Percentiles rank a stretch among this genome's conserved stretches.
These are phyloP conservation scores for Scheffersomyces cryptocercus DNA, from an alignment of 1,139 yeast species.

Conservation along the genomic window DNA sequence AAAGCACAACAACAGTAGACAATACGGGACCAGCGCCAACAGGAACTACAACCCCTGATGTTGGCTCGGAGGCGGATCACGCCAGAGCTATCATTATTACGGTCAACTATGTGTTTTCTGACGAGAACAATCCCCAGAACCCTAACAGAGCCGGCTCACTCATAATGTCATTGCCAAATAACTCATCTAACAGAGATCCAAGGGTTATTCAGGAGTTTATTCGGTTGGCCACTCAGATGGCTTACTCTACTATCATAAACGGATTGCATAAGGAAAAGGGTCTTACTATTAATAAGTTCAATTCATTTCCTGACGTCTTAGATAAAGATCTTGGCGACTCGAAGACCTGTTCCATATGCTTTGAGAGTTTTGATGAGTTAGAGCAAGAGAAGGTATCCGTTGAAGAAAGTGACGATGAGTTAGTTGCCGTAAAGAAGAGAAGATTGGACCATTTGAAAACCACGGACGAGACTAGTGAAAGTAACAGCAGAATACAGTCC, in stretches of 20 bases:
- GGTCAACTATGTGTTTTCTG: conserved; percentile 47
- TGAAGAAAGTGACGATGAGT: conserved; percentile 15
- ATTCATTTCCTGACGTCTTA: conserved; percentile 41
- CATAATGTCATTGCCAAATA: conserved; percentile 64
- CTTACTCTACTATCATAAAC: conserved; percentile 59
- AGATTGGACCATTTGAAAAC: conserved; percentile 3
- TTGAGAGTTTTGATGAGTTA: conserved; percentile 48
- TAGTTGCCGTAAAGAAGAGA: conserved; percentile 17
- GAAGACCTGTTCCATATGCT: conserved; percentile 66
- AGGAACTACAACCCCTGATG: neutral
- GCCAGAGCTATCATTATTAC: conserved; percentile 40
- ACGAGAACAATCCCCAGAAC: conserved; percentile 39
- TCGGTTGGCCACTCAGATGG: conserved; percentile 68
- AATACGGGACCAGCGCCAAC: conserved; percentile 1
- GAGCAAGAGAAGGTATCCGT: conserved; percentile 5
- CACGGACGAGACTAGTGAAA: conserved; percentile 5
- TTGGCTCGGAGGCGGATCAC: conserved; percentile 5
- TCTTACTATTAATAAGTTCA: conserved; percentile 52
- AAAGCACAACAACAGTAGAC: neutral
- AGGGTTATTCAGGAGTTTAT: conserved; percentile 57
- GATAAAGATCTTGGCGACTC: conserved; percentile 30
- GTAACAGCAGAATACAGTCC: conserved; percentile 4
- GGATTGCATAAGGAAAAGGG: conserved; percentile 47
- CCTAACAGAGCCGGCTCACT: conserved; percentile 56
- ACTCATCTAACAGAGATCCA: conserved; percentile 56